Conservation (phyloP, 495 filamentous ascomycete species). For the Aspergillus sclerotiicarbonarius region DNA sequence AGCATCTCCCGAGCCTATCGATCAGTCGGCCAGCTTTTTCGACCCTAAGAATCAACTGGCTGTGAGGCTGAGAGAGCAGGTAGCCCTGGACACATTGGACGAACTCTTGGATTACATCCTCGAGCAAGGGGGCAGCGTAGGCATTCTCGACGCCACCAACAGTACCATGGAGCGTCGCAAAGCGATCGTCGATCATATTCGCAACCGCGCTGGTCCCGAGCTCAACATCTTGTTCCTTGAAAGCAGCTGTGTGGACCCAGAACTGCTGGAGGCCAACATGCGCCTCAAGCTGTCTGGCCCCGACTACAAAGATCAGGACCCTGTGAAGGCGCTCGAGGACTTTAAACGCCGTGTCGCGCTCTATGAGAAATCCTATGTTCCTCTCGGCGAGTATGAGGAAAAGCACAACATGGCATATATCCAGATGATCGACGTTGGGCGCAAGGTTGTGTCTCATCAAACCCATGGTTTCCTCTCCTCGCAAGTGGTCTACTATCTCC, state of each 20-base stretch:
- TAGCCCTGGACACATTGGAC: constrained; percentile 87
- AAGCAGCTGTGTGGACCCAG: constrained; percentile 81
- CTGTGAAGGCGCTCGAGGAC: constrained; percentile 74
- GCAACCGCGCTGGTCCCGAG: constrained; percentile 76
- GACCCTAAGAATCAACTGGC: constrained; percentile 85
- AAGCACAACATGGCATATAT: constrained; percentile 86
- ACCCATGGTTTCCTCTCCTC: constrained; percentile 87
- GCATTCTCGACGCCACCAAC: constrained; percentile 97
- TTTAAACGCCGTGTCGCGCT: constrained; percentile 92
- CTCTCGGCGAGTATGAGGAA: constrained; percentile 89
- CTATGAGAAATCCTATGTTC: constrained; percentile 90
- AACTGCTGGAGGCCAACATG: constrained; percentile 92
- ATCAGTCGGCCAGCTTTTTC: constrained; percentile 92
- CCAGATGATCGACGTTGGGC: constrained; percentile 95
- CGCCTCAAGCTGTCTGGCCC: constrained; percentile 94
- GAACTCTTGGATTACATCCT: constrained; percentile 88
- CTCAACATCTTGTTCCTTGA: constrained; percentile 92
- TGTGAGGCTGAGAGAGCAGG: constrained; percentile 80
- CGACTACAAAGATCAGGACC: constrained; percentile 93
- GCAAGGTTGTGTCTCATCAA: constrained; percentile 87
- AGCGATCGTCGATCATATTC: constrained; percentile 77
- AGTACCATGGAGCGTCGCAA: constrained; percentile 85
- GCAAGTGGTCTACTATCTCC: constrained; percentile 86
- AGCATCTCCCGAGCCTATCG: constrained; percentile 56
- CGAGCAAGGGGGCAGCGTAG: constrained; percentile 79